Evolutionary conservation across 202 grass and related monocot species (phyloP).

Genomic region (Saccharum hybrid): DNA sequence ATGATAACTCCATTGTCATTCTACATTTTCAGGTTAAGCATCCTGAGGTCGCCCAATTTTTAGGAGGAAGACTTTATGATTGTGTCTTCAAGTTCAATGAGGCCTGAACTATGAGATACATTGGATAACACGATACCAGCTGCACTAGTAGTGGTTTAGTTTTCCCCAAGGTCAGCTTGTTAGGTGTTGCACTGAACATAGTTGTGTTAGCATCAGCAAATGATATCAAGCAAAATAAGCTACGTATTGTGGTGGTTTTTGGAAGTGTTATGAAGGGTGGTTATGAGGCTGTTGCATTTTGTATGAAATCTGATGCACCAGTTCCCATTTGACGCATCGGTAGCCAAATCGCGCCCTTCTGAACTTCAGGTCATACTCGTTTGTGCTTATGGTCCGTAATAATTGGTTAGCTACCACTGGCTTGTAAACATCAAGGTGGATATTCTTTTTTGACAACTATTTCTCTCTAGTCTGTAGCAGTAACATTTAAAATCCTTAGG

Average conservation of each 20-base stretch:
- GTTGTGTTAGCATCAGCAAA: not conserved
- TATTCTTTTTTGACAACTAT: too few species aligned
- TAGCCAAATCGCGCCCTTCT: not conserved
- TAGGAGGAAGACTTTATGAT: slow-evolving; percentile 96
- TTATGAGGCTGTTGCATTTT: not conserved
- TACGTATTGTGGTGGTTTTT: not conserved
- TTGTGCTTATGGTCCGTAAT: not conserved
- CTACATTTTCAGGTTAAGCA: slow-evolving; percentile 81
- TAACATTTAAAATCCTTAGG: not conserved
- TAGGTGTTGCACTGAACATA: slow-evolving; percentile 19
- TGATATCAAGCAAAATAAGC: slow-evolving; percentile 23
- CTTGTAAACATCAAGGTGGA: not conserved
- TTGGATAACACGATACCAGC: not conserved
- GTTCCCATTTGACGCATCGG: not conserved
- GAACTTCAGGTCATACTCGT: not conserved
- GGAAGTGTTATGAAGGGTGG: not conserved
- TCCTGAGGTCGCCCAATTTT: slow-evolving; percentile 93
- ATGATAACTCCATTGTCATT: not conserved
- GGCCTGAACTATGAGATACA: slow-evolving; percentile 50
- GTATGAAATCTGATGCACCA: not conserved
- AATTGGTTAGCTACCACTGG: not conserved
- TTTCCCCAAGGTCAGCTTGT: too few species aligned
- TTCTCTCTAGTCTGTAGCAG: too few species aligned
- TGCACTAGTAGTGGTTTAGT: not conserved
- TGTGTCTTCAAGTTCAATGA: slow-evolving; percentile 96